Base-by-base conservation (phyloP, 768 basidiomycete species). In the Phylloporus rhodoxanthus region DNA sequence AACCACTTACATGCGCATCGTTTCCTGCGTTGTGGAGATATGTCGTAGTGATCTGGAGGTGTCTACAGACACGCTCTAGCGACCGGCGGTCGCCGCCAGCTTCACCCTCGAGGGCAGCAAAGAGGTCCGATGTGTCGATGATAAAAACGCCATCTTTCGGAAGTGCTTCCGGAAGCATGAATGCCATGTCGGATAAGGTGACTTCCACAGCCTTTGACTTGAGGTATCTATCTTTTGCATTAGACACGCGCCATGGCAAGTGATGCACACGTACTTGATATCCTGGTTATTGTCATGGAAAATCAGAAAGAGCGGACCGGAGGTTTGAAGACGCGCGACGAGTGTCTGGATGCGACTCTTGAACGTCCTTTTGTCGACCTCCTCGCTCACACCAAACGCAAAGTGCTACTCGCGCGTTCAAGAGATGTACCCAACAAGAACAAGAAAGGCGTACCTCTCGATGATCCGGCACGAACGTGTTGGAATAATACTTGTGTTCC, bases 1-100 rank as follows among this genome's bases (percentile, higher is more conserved):
- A 30, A 8, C 34, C 19, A 64, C 82, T 36, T 57, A 91, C 90
- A 63, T 85, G 76, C 1, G 90, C 89, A 63, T 92, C 88, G 59
- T 91, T 92, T 0, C 89, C 90, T 1, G 87, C 89, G 59, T 93
- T 94, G 72, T 91, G 91, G 50, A 86, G 67, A 56, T 74, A 71
- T 29, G 73, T 55, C 1, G 79, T 77, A 0, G 68, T 54, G 43
- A 91, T 73, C 43, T 80, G 76, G 19, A 93, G 73, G 45, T 82
- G 78, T 40, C 71, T 69, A 65, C 84, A 87, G 26, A 82, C 74
- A 33, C 80, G 77, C 52, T 78, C 78, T 19, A 94, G 75, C 1
- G 72, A 69, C 41, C 78, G 68, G 37, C 75, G 74, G 62, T 84
- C 75, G 44, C 71, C 71, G 3, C 72, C 65, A 2, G 70, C 69